Evolutionary conservation across 1,284 basidiomycete species (phyloP).

Genomic region (Inonotus obliquus): DNA sequence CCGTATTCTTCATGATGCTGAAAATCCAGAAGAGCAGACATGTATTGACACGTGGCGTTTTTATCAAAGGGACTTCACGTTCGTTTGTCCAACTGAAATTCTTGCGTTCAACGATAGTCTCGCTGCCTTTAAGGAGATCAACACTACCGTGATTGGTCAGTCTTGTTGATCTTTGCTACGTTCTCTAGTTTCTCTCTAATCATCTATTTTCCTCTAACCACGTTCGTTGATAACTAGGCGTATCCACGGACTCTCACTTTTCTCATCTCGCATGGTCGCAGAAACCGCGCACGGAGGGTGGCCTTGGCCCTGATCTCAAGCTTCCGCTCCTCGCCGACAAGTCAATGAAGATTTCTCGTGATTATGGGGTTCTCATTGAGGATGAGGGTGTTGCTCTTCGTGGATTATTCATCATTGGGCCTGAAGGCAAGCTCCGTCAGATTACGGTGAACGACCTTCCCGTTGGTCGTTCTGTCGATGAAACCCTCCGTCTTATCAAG

Average conservation of each 20-base stretch:
- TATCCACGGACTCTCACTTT: slow-evolving; percentile 86
- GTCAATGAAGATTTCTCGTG: slow-evolving; percentile 62
- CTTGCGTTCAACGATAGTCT: slow-evolving; percentile 88
- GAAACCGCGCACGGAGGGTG: slow-evolving; percentile 76
- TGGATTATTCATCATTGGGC: slow-evolving; percentile 87
- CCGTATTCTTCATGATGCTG: slow-evolving; percentile 22
- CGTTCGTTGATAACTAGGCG: slow-evolving; percentile 34
- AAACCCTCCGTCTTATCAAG: slow-evolving; percentile 84
- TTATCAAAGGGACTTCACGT: slow-evolving; percentile 63
- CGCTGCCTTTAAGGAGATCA: slow-evolving; percentile 64
- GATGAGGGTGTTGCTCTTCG: slow-evolving; percentile 83
- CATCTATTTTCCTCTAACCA: neutral
- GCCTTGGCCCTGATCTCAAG: slow-evolving; percentile 82
- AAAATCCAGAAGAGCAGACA: neutral
- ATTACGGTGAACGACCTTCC: slow-evolving; percentile 87
- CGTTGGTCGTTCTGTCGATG: slow-evolving; percentile 87
- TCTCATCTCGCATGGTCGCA: slow-evolving; percentile 86
- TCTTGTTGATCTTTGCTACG: neutral
- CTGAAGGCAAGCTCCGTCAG: slow-evolving; percentile 78
- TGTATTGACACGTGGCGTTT: slow-evolving; percentile 7
- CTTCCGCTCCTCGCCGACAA: slow-evolving; percentile 75
- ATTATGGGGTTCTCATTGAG: slow-evolving; percentile 83
- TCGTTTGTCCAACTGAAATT: slow-evolving; percentile 92
- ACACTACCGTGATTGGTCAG: slow-evolving; percentile 74
- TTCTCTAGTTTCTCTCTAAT: neutral